Evolutionary conservation across 2,329 filamentous ascomycete genomes (phyloP), one percentile per base, ranked within the genome.

Genomic region (Colletotrichum simmondsii): DNA sequence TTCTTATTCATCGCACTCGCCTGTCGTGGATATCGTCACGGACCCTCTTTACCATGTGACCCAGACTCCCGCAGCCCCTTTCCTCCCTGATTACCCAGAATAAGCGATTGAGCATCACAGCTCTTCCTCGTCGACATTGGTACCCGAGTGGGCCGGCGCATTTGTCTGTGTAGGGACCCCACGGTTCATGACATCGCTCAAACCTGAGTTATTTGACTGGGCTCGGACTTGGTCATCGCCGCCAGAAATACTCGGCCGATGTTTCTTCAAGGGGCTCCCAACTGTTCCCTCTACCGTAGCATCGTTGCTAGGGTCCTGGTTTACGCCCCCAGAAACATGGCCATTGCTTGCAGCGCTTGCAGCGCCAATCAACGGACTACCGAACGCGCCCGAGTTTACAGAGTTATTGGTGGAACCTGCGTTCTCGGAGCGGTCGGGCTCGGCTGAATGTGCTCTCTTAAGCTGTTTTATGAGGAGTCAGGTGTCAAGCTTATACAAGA

Each of bases 381-480:
- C 62, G 42, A 65, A 49, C 30, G 62, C 26, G 24, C 52, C 24
- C 10, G 65, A 46, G 28, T 49, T 30, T 22, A 49, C 57, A 12
- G 30, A 8, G 19, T 30, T 71, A 24, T 16, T 26, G 24, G 56
- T 32, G 26, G 14, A 32, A 14, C 30, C 42, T 26, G 52, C n/a
- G 30, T 54, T 28, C 6, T 19, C 64, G 30, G 74, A 77, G 78
- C 86, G 87, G 24, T 93, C 85, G 12, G 91, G 92, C 63, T 95
- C 94, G 52, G 89, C 90, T 11, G 94, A 95, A 80, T 95, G 93
- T 75, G 93, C 92, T 75, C 94, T 90, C 86, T 96, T 96, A 75
- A 96, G 90, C 94, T 95, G 78, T 78, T 52, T 60, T 32, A 42
- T 24, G 4, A 16, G 10, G 12, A 49, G 30, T 54, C 56, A 76